Base-by-base conservation (phyloP, 2,329 filamentous ascomycete genomes). In the Alternaria infectoria region DNA sequence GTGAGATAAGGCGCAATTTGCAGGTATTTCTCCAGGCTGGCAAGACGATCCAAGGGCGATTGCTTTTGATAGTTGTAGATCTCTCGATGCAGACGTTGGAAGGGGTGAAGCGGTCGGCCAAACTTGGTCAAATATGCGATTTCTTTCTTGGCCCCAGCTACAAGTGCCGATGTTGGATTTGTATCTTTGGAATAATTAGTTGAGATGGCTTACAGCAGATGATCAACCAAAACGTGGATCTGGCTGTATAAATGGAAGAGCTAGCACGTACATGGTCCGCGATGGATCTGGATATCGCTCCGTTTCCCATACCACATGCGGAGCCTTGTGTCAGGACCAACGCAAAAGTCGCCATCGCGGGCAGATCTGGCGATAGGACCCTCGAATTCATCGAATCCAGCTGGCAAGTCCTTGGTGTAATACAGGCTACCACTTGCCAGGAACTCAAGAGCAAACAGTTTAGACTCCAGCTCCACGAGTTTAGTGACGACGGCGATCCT, bases 381-480 rank as follows among this genome's bases (percentile, higher is more conserved):
- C 1, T 72, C 60, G n/a, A 75, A 26, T 23, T 64, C 71, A 17
- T 1, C 1, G 36, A 6, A 40, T 6, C 1, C 43, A 45, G 0
- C 17, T 45, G 43, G 43, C n/a, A 66, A 5, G 56, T 74, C 70
- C 19, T 69, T 69, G 25, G 50, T 66, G 43, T 68, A 65, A 54
- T 77, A 81, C 9, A 81, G 40, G 61, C 77, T 79, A 21, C 77
- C 76, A 47, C 69, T 77, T 28, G 77, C 77, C n/a, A 70, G 72
- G 50, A 80, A 67, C 19, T 12, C 21, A 43, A 79, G 64, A 36
- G 59, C 50, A 43, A 74, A 74, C 5, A 79, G 54, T 54, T 59
- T 64, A 28, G 59, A 57, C 56, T 80, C 77, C 19, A 78, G 46
- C 44, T 77, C 66, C 2, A 78, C 75, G 4, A 79, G 63, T 56